These are phyloP conservation scores for Onygenales sp. DNA, from an alignment of 2,329 filamentous ascomycete genomes.

Conservation along the genomic window DNA sequence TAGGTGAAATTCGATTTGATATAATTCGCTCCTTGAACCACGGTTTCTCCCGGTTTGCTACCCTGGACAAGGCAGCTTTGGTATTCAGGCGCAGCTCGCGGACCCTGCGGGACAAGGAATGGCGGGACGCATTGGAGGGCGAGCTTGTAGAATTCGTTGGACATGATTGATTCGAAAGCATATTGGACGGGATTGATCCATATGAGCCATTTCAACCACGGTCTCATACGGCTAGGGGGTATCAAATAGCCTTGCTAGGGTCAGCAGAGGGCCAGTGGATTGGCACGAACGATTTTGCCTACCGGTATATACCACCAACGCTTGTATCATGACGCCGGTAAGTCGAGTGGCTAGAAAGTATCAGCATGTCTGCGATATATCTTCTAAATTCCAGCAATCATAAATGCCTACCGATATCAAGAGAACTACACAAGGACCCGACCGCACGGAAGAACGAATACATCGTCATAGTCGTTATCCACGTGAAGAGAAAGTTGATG, in stretches of 20 bases:
- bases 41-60: slow-evolving; percentile 41
- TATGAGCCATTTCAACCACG: slow-evolving; percentile 55
- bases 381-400: background rate
- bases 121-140: slow-evolving; percentile 46
- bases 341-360: slow-evolving; percentile 35
- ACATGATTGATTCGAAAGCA: slow-evolving; percentile 57
- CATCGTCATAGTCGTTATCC: slow-evolving; percentile 44
- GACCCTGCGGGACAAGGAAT: slow-evolving; percentile 47
- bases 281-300: background rate
- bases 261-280: background rate
- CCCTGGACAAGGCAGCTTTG: slow-evolving; percentile 54
- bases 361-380: background rate
- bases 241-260: slow-evolving; percentile 48
- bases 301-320: slow-evolving; percentile 50
- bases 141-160: slow-evolving; percentile 59
- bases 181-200: slow-evolving; percentile 62
- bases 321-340: slow-evolving; percentile 39
- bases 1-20: slow-evolving; percentile 48
- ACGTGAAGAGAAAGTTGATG: slow-evolving; percentile 48
- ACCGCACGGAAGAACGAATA: slow-evolving; percentile 46
- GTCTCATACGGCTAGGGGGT: slow-evolving; percentile 51
- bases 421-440: slow-evolving; percentile 39
- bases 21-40: slow-evolving; percentile 47
- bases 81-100: slow-evolving; percentile 37
- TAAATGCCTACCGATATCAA: slow-evolving; percentile 36